Evolutionary conservation across 2,329 filamentous ascomycete species (phyloP), one percentile per base, ranked within the genome.

Genomic region (Monilinia polystroma): DNA sequence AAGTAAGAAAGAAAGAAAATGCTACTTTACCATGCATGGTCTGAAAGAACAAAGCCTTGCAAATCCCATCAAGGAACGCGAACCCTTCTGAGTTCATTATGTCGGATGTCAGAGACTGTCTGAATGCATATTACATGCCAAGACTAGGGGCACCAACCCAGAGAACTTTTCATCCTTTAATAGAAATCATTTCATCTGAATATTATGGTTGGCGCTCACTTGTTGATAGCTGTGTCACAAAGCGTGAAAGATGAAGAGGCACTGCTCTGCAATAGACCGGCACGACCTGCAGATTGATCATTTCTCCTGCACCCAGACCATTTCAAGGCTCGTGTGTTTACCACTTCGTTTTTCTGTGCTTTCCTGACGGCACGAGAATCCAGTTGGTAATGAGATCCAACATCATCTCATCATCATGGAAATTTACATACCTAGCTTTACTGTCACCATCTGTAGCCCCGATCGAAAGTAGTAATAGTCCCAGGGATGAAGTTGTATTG

Each of bases 41-140:
- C 16, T 32, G 23, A 47, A 32, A 59, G 41, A 32, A 59, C 56
- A 32, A 59, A 59, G 56, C 20, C 56, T 47, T 59, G 10, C 41
- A 43, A 23, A 47, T 59, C 41, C 26, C 56, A 59, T 41, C 18
- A 47, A 59, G 56, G 26, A 47, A n/a, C 23, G 23, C 26, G 3
- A 59, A 47, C 18, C 41, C 26, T n/a, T n/a, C 29, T 45, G 18
- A n/a, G n/a, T 47, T 47, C 18, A 6, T 10, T 20, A 47, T 47
- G 45, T 26, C 41, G 45, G 56, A 35, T 35, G 29, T 47, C 56
- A 59, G 18, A 35, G 32, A 35, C 32, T 35, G 5, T 35, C 32
- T 35, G 32, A 32, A 59, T 59, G 56, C 26, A 59, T 47, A n/a
- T 26, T 58, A 23, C 8, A 59, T 47, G 41, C 26, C 56, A 16